A percentile compares a stretch with the other conserved stretches of the same genome.
phyloP scores from a whole-genome alignment of 2,329 filamentous ascomycete genomes.

The Fusarium lyarnte region DNA sequence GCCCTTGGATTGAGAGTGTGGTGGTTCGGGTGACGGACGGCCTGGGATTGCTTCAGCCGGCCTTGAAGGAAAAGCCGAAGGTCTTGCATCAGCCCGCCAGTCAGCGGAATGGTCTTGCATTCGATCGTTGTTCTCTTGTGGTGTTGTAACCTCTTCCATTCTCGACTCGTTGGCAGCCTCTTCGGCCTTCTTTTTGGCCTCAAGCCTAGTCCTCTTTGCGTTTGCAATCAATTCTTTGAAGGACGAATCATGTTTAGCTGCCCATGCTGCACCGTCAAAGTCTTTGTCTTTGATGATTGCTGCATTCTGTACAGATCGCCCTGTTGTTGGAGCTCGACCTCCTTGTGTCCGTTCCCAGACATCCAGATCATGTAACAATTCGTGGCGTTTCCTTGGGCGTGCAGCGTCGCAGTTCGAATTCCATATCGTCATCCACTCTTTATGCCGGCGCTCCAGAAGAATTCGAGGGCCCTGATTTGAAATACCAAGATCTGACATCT shows the following conservation, averaged over 20 bases:
- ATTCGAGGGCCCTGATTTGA: conserved; percentile 73
- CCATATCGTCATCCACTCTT: conserved; percentile 94
- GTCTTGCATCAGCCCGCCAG: not conserved
- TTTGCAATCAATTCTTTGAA: conserved; percentile 84
- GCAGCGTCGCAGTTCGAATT: conserved; percentile 95
- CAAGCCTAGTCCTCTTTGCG: conserved; percentile 68
- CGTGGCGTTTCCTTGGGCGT: conserved; percentile 72
- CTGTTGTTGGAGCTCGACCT: conserved; percentile 59
- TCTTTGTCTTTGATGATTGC: conserved; percentile 81
- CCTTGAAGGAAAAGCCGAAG: not conserved
- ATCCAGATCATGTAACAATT: conserved; percentile 82
- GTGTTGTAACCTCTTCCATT: not conserved
- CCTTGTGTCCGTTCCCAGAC: conserved; percentile 89
- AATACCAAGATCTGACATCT: conserved; percentile 82
- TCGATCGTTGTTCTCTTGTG: not conserved
- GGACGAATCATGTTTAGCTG: conserved; percentile 73
- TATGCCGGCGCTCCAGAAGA: conserved; percentile 81
- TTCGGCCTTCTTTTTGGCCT: conserved; percentile 47
- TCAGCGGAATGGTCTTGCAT: not conserved
- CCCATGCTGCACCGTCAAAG: conserved; percentile 84
- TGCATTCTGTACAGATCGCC: conserved; percentile 51
- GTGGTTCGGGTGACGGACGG: not conserved
- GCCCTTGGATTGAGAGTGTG: not conserved
- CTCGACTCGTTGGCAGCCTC: conserved; percentile 19
- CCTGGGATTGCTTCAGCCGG: not conserved